A percentile compares a stretch with the other conserved stretches of the same genome.
These are phyloP conservation scores for Suillus plorans DNA, from an alignment of 768 basidiomycete species.

Conservation along the genomic window DNA sequence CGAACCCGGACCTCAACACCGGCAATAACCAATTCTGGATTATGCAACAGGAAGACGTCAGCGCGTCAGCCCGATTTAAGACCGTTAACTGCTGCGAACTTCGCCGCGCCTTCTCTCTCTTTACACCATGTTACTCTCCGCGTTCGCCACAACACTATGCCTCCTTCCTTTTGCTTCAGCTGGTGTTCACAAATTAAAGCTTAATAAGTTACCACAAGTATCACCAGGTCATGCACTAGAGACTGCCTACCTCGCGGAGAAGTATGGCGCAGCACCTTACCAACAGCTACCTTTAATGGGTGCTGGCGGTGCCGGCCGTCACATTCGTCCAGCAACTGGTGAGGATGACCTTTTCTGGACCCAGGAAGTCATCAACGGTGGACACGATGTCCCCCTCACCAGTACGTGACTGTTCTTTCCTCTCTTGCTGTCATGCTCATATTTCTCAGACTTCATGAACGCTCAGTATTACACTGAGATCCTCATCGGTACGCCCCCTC, in stretches of 20 bases:
- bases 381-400: slow-evolving; percentile 84
- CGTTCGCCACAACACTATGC: slow-evolving; percentile 36
- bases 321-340: slow-evolving; percentile 45
- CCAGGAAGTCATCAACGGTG: slow-evolving; percentile 69
- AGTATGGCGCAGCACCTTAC: slow-evolving; percentile 67
- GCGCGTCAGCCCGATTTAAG: slow-evolving; percentile 28
- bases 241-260: slow-evolving; percentile 87
- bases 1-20: slow-evolving; percentile 9
- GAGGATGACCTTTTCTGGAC: slow-evolving; percentile 77
- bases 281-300: slow-evolving; percentile 67
- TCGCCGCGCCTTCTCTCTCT: slow-evolving; percentile 17
- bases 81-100: slow-evolving; percentile 8
- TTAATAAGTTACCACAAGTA: slow-evolving; percentile 77
- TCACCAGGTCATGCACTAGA: slow-evolving; percentile 65
- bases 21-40: slow-evolving; percentile 14
- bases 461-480: slow-evolving; percentile 97
- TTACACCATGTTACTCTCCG: slow-evolving; percentile 44
- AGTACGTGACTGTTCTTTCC: slow-evolving; percentile 54
- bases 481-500: slow-evolving; percentile 77
- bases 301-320: slow-evolving; percentile 70
- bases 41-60: slow-evolving; percentile 6
- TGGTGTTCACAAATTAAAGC: slow-evolving; percentile 81
- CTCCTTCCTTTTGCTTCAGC: slow-evolving; percentile 49
- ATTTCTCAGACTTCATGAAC: slow-evolving; percentile 85
- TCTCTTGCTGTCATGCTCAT: slow-evolving; percentile 11